Evolutionary conservation across 1,284 basidiomycete species (phyloP), one percentile per base, ranked within the genome.

Genomic region (Termitomyces sp.): DNA sequence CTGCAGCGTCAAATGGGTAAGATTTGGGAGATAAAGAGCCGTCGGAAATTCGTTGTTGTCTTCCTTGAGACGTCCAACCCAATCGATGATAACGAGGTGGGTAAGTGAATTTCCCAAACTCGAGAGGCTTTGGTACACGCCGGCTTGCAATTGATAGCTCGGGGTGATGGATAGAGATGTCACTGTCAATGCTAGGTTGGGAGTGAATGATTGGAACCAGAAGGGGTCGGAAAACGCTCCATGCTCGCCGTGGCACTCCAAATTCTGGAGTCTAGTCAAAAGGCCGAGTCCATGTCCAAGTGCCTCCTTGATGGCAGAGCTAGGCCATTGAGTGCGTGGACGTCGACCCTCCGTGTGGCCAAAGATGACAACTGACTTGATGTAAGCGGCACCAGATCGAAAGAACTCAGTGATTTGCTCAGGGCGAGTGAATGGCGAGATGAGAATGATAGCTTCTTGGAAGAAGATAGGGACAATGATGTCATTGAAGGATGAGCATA

Each of bases 201-300:
- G 53, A 12, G 53, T 43, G 6, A 50, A 50, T 4, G 39, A 36
- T 28, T 50, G 47, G 47, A 43, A 54, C 47, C 47, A 54, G n/a
- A 44, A 40, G 26, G 46, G 26, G 17, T 54, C 52, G 5, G 33
- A 40, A 13, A 54, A 54, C 21, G 46, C 47, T 38, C 34, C 47
- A 33, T 54, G 53, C 15, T 54, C 53, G 3, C 53, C 47, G 17
- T 54, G 47, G 6, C 53, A 54, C 10, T 54, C 53, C 33, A 53
- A n/a, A 19, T 53, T 53, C 31, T 53, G 13, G 10, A 53, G 31
- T 17, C 31, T 15, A 19, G 44, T 48, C 52, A 53, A 36, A n/a
- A 53, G 38, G n/a, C 52, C 52, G 15, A 53, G 52, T n/a, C 45
- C 52, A 21, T 48, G 44, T 15, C 52, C 52, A 15, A 53, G 52